Percentiles rank a stretch among this genome's conserved stretches.
These are phyloP conservation scores for Calycina marina DNA, from an alignment of 2,329 filamentous ascomycete species.

Conservation along the genomic window DNA sequence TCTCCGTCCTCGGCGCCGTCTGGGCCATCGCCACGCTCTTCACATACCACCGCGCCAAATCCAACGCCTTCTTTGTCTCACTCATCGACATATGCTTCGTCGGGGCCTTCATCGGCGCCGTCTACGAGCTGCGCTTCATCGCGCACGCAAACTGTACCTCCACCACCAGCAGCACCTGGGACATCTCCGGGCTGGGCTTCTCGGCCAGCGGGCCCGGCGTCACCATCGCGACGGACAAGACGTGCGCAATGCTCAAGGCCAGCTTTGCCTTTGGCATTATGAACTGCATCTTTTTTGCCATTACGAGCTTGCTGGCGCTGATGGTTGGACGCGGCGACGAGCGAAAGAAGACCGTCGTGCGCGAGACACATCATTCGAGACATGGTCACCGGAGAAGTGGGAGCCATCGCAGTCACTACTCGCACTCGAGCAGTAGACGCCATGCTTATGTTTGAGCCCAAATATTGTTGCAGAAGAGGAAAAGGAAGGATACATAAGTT, in stretches of 20 bases:
- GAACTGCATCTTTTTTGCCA: conserved; percentile 66
- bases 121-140: conserved; percentile 45
- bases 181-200: conserved; percentile 46
- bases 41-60: conserved; percentile 46
- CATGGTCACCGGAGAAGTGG: conserved; percentile 19
- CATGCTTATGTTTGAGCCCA: conserved; percentile 22
- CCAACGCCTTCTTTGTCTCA: conserved; percentile 46
- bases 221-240: conserved; percentile 49
- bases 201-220: conserved; percentile 36
- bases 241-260: conserved; percentile 85
- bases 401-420: conserved; percentile 18
- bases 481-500: too few relatives aligned
- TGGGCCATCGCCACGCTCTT: conserved; percentile 53
- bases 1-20: conserved; percentile 44
- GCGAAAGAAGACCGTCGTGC: conserved; percentile 12
- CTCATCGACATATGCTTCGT: conserved; percentile 46
- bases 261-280: conserved; percentile 83
- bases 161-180: conserved; percentile 36
- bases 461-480: too few relatives aligned
- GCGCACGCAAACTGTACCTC: conserved; percentile 50
- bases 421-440: conserved; percentile 15
- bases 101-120: conserved; percentile 47
- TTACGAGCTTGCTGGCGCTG: conserved; percentile 58
- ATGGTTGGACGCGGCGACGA: conserved; percentile 11
- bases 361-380: conserved; percentile 17